Evolutionary conservation across 805 yeast genomes (phyloP).

Genomic region (Barnettozyma sucrosica): DNA sequence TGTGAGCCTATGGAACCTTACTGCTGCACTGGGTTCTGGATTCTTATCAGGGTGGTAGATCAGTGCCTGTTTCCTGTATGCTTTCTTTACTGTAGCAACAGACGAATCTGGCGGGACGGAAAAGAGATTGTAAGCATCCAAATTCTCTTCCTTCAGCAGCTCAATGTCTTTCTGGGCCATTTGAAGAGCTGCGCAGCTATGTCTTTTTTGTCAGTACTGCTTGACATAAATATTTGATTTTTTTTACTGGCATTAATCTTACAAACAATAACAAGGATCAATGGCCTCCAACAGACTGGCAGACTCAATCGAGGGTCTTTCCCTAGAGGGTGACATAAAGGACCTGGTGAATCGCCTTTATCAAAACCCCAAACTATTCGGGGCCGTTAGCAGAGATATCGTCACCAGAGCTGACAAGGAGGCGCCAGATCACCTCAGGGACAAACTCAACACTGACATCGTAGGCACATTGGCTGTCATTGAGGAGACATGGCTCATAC

Average conservation of each 20-base stretch:
- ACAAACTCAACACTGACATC: constrained; percentile 7
- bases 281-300: neutral
- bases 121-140: constrained; percentile 50
- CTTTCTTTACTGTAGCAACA: constrained; percentile 64
- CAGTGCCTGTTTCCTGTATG: constrained; percentile 73
- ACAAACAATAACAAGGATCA: neutral
- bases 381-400: neutral
- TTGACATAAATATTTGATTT: neutral
- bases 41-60: constrained; percentile 81
- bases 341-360: constrained; percentile 2
- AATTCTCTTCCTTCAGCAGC: constrained; percentile 11
- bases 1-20: constrained; percentile 81
- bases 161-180: constrained; percentile 20
- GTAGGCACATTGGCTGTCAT: constrained; percentile 4
- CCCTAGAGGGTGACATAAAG: neutral
- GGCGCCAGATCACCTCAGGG: neutral
- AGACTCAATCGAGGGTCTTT: neutral
- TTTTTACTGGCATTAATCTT: neutral
- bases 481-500: neutral
- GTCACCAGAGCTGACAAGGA: neutral
- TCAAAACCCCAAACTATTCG: neutral
- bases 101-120: constrained; percentile 59
- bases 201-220: neutral
- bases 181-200: neutral
- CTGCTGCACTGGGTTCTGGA: constrained; percentile 81